Evolutionary conservation across 495 filamentous ascomycete genomes (phyloP).

Genomic region (Aspergillus saccharolyticus): DNA sequence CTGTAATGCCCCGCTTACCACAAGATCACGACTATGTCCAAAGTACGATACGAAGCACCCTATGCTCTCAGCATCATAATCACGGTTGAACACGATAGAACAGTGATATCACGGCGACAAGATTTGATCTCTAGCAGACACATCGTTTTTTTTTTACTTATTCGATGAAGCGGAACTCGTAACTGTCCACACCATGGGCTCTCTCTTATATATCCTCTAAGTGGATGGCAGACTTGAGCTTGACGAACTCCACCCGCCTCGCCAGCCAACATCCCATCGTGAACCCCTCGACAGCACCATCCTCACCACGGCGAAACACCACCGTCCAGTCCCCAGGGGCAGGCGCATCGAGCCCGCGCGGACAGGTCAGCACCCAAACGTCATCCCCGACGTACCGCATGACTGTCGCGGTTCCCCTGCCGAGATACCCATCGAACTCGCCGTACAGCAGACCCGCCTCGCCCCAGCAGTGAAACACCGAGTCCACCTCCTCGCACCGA

Average conservation of each 20-base stretch:
- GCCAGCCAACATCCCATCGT: conserved; percentile 32
- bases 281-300: conserved; percentile 14
- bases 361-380: conserved; percentile 28
- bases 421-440: conserved; percentile 28
- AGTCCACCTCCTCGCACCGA: conserved; percentile 21
- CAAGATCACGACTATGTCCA: too few relatives aligned
- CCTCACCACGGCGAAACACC: conserved; percentile 20
- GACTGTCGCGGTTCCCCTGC: conserved; percentile 17
- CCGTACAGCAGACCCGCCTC: conserved; percentile 26
- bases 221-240: too few relatives aligned
- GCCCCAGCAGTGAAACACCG: conserved; percentile 27
- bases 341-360: conserved; percentile 28
- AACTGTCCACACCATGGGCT: too few relatives aligned
- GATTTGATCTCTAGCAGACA: too few relatives aligned
- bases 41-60: too few relatives aligned
- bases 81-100: too few relatives aligned
- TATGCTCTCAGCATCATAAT: too few relatives aligned
- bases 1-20: too few relatives aligned
- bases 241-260: neutral
- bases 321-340: conserved; percentile 33
- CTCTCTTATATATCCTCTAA: too few relatives aligned
- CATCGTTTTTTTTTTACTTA: too few relatives aligned
- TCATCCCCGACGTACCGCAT: conserved; percentile 26
- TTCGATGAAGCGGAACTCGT: too few relatives aligned
- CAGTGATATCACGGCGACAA: too few relatives aligned